Conservation (phyloP, 306 rosid species). For the Lablab purpureus region DNA sequence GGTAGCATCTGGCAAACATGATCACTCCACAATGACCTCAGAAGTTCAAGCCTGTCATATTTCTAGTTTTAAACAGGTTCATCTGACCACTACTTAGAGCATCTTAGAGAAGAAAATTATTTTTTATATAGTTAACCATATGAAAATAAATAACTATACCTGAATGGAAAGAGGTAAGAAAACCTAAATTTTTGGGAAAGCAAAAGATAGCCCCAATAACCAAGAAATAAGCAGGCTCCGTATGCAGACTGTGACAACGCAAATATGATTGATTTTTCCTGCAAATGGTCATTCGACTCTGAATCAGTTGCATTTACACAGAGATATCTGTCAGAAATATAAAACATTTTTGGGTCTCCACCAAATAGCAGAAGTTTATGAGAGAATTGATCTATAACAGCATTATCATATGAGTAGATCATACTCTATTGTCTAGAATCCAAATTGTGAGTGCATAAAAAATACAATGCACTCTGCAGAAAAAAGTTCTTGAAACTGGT, state of each 20-base stretch:
- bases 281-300: slow-evolving; percentile 53
- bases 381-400: slow-evolving; percentile 2
- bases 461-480: slow-evolving; percentile 28
- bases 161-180: slow-evolving; percentile 80
- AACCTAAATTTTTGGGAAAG: slow-evolving; percentile 52
- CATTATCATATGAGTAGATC: slow-evolving; percentile 29
- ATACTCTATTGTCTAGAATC: slow-evolving; percentile 18
- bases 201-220: slow-evolving; percentile 91
- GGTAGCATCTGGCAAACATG: not conserved
- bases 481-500: slow-evolving; percentile 16
- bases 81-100: slow-evolving; percentile 10
- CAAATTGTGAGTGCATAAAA: slow-evolving; percentile 22
- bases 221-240: slow-evolving; percentile 84
- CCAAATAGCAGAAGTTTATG: slow-evolving; percentile 12
- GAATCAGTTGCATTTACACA: slow-evolving; percentile 45
- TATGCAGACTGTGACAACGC: slow-evolving; percentile 89
- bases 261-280: slow-evolving; percentile 85
- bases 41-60: slow-evolving; percentile 12
- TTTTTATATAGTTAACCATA: slow-evolving; percentile 21
- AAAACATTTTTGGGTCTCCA: not conserved
- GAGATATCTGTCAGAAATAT: not conserved
- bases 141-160: slow-evolving; percentile 55
- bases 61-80: not conserved
- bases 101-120: slow-evolving; percentile 25
- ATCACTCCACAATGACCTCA: slow-evolving; percentile 21